Evolutionary conservation across 179 eudicot species (phyloP).

Genomic region (Kewa caespitosa): DNA sequence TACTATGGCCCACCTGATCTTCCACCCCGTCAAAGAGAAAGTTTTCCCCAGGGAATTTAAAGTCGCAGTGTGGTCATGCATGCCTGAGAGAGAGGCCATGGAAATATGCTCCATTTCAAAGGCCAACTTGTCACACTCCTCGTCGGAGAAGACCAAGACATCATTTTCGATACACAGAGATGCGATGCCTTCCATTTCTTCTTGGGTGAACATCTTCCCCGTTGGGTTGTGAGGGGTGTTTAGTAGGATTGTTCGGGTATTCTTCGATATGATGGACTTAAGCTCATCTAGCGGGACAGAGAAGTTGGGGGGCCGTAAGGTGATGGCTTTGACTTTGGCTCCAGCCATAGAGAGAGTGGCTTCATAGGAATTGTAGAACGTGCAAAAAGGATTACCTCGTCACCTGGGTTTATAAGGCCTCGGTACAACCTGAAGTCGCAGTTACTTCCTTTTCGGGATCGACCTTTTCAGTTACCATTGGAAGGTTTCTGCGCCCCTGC

Average conservation of each 20-base stretch:
- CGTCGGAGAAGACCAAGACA: constrained; percentile 79
- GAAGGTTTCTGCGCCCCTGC: background rate
- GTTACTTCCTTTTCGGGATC: constrained; percentile 95
- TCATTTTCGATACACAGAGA: constrained; percentile 81
- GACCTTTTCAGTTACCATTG: background rate
- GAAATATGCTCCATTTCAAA: constrained; percentile 97
- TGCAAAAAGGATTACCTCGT: constrained; percentile 84
- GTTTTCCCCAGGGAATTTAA: constrained; percentile 92
- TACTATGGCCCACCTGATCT: constrained; percentile 97
- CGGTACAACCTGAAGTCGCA: constrained; percentile 96
- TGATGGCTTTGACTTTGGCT: constrained; percentile 69
- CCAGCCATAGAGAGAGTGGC: constrained; percentile 99
- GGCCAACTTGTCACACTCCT: constrained; percentile 87
- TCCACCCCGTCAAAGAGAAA: constrained; percentile 97
- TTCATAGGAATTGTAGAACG: constrained; percentile 90
- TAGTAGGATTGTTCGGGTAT: constrained; percentile 80
- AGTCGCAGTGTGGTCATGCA: constrained; percentile 91
- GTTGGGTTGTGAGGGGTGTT: constrained; percentile 97
- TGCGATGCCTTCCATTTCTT: constrained; percentile 72
- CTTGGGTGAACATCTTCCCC: constrained; percentile 82
- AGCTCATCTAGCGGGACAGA: constrained; percentile 76
- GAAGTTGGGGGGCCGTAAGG: constrained; percentile 78
- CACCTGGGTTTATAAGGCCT: constrained; percentile 93
- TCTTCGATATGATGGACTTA: constrained; percentile 54
- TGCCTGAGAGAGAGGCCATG: constrained; percentile 91